Conservation (phyloP, 139 green algal species). For the Desmodesmus armatus region DNA sequence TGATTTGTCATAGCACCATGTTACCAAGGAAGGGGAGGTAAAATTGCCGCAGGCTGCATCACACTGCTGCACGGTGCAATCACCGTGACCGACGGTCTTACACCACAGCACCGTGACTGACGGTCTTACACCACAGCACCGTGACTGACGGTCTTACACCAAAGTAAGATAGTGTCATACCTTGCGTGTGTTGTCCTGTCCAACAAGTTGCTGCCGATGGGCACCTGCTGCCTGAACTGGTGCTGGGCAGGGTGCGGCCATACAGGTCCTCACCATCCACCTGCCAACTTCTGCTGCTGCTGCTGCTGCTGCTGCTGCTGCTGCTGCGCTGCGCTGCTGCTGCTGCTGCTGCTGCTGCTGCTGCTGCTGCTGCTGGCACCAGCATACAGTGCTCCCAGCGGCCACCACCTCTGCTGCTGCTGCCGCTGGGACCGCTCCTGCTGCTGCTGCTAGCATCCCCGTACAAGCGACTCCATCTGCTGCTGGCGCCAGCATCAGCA, state of each 20-base stretch:
- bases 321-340: too few species aligned
- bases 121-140: too few species aligned
- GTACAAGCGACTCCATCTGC: conserved; percentile 39
- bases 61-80: too few species aligned
- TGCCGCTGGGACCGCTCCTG: neutral
- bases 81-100: too few species aligned
- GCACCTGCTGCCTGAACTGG: neutral
- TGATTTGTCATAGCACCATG: too few species aligned
- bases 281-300: conserved; percentile 23
- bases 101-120: too few species aligned
- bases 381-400: neutral
- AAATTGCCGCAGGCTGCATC: too few species aligned
- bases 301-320: neutral
- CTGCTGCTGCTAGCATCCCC: neutral
- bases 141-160: too few species aligned
- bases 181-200: conserved; percentile 30
- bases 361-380: conserved; percentile 5
- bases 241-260: conserved; percentile 40
- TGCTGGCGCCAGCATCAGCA: too few species aligned
- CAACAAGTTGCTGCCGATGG: conserved; percentile 21
- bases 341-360: neutral
- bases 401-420: neutral
- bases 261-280: conserved; percentile 28
- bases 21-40: too few species aligned
- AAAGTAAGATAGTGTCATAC: too few species aligned